These are phyloP conservation scores for Xylariaceae sp. DNA, from an alignment of 2,329 filamentous ascomycete species.

Conservation along the genomic window DNA sequence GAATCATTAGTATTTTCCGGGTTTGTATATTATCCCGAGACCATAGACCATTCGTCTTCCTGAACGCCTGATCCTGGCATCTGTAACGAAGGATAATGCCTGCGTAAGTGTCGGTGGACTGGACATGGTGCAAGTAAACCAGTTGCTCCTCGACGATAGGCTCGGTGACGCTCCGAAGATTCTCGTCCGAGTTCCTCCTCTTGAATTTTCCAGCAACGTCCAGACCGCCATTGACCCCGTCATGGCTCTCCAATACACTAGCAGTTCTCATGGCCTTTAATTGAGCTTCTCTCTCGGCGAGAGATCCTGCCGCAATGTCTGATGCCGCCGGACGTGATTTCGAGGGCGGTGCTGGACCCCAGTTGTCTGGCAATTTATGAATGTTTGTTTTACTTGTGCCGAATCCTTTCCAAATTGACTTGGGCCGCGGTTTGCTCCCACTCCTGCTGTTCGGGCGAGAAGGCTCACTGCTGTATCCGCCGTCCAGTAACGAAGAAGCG, in stretches of 20 bases:
- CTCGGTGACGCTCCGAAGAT: slow-evolving; percentile 46
- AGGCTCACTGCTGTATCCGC: slow-evolving; percentile 39
- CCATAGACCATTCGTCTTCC: slow-evolving; percentile 92
- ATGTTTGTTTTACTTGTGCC: slow-evolving; percentile 28
- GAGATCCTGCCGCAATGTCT: slow-evolving; percentile 58
- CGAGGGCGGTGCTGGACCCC: slow-evolving; percentile 55
- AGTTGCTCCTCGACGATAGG: slow-evolving; percentile 73
- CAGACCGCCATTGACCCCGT: slow-evolving; percentile 60
- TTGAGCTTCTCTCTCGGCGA: slow-evolving; percentile 55
- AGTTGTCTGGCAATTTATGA: slow-evolving; percentile 39
- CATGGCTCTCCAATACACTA: slow-evolving; percentile 63
- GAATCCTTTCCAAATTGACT: slow-evolving; percentile 37
- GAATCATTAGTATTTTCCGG: slow-evolving; percentile 78
- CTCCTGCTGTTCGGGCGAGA: slow-evolving; percentile 37
- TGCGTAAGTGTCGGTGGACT: slow-evolving; percentile 82
- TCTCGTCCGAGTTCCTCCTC: slow-evolving; percentile 69
- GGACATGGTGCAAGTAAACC: slow-evolving; percentile 88
- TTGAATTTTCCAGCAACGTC: slow-evolving; percentile 62
- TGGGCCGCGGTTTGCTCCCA: slow-evolving; percentile 33
- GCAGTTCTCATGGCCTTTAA: slow-evolving; percentile 60
- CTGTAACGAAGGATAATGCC: slow-evolving; percentile 89
- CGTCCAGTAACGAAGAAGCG: slow-evolving; percentile 49
- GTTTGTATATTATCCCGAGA: slow-evolving; percentile 88
- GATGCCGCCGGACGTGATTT: slow-evolving; percentile 43
- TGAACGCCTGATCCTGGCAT: slow-evolving; percentile 79